Evolutionary conservation across 192 early-diverging fungal genomes (phyloP), one percentile per base, ranked within the genome.

Genomic region (Allomyces arbusculus): DNA sequence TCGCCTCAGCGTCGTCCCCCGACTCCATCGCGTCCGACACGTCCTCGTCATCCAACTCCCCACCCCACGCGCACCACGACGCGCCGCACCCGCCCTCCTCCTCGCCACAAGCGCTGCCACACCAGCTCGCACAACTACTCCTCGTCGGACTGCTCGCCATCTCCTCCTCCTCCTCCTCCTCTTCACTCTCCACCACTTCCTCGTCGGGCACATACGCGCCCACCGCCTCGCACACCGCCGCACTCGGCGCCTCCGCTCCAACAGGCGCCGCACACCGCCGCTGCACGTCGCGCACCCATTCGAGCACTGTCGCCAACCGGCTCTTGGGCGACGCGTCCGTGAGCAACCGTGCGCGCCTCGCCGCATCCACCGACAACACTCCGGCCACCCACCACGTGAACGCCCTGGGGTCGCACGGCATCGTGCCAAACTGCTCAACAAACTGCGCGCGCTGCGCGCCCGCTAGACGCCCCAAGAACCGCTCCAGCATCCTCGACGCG

Each of bases 321-420:
- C 75, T 71, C 24, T 78, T 75, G 5, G 78, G 71, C 6, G 73
- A 76, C 6, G 63, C 69, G 25, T 69, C 62, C 61, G 67, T n/a
- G 12, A 83, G 65, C 8, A 83, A 63, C 26, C 64, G 65, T 16
- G 71, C 68, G 50, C 78, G 79, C 43, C 78, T 77, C 25, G 71
- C 62, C 50, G 70, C 66, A 28, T 69, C 69, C 19, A 81, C 68
- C 9, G 82, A 78, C 24, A 83, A 64, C 45, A 81, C 73, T 2
- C 76, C 74, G 33, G 75, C 77, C 0, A 79, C 62, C 80, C 82
- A 83, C 67, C 73, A 83, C 11, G 71, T 75, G 44, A 80, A 76
- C 25, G 58, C 63, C 9, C 65, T 66, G 1, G 77, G 69, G 25
- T 73, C 68, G 63, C 74, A 74, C 22, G 76, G 75, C 66, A 71